Evolutionary conservation across 2,329 filamentous ascomycete genomes (phyloP).

Genomic region (Diplocarpon mali): DNA sequence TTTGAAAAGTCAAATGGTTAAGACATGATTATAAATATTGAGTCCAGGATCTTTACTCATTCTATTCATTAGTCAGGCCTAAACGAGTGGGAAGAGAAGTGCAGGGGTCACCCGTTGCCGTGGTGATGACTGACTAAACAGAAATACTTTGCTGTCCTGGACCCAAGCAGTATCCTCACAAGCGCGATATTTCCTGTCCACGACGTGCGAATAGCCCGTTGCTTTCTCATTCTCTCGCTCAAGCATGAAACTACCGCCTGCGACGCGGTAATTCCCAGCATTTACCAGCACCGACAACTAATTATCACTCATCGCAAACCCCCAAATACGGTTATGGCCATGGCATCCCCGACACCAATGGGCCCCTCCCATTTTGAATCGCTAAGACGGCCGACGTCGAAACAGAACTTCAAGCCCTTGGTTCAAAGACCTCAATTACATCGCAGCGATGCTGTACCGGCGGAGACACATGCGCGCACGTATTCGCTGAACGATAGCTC

Average conservation of each 20-base stretch:
- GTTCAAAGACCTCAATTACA: slow-evolving; percentile 33
- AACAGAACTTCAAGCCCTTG: slow-evolving; percentile 42
- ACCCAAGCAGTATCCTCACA: not conserved
- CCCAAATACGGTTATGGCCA: slow-evolving; percentile 32
- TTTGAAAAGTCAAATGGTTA: too few species aligned
- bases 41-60: too few species aligned
- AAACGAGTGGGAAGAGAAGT: too few species aligned
- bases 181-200: slow-evolving; percentile 20
- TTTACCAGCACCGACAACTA: slow-evolving; percentile 10
- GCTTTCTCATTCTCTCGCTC: slow-evolving; percentile 8
- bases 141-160: not conserved
- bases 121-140: not conserved
- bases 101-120: not conserved
- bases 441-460: slow-evolving; percentile 11
- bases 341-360: slow-evolving; percentile 45
- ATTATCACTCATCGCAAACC: slow-evolving; percentile 1
- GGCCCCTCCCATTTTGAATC: slow-evolving; percentile 36
- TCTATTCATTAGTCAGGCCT: too few species aligned
- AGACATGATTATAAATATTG: too few species aligned
- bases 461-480: slow-evolving; percentile 30
- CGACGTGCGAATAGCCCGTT: slow-evolving; percentile 22
- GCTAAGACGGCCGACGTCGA: slow-evolving; percentile 39
- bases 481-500: slow-evolving; percentile 68
- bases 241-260: slow-evolving; percentile 20
- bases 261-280: slow-evolving; percentile 12